Percentiles rank a stretch among this genome's conserved stretches.
phyloP scores from a whole-genome alignment of 441 rosid species.

The Syzygium syzygioides region DNA sequence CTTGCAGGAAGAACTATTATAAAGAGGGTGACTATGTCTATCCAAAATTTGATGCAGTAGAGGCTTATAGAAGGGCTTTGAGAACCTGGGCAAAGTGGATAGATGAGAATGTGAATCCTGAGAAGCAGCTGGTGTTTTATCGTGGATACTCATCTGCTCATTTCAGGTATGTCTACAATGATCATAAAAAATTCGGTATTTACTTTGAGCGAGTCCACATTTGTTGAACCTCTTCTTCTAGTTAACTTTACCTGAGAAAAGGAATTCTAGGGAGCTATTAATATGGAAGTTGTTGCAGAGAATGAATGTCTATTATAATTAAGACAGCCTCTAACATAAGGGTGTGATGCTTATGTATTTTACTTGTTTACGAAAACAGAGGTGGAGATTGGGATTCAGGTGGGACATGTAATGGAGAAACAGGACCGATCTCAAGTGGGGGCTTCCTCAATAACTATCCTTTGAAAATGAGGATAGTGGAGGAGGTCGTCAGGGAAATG shows the following conservation, averaged over 20 bases:
- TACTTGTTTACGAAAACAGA: slow-evolving; percentile 20
- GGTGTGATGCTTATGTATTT: neutral
- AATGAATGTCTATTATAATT: neutral
- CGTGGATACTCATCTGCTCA: slow-evolving; percentile 96
- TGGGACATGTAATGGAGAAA: slow-evolving; percentile 80
- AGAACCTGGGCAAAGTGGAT: slow-evolving; percentile 91
- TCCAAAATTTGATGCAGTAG: slow-evolving; percentile 75
- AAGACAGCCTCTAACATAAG: neutral
- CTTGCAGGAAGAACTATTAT: slow-evolving; percentile 82
- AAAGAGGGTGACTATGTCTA: slow-evolving; percentile 84
- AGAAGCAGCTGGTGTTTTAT: slow-evolving; percentile 64
- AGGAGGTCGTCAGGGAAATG: slow-evolving; percentile 64
- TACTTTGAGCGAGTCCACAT: neutral
- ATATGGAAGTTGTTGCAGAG: neutral
- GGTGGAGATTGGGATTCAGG: slow-evolving; percentile 99
- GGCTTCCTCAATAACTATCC: slow-evolving; percentile 60
- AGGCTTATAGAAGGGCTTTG: slow-evolving; percentile 78
- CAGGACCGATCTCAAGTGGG: slow-evolving; percentile 51
- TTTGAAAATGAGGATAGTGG: slow-evolving; percentile 79
- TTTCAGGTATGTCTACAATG: slow-evolving; percentile 49
- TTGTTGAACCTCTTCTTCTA: neutral
- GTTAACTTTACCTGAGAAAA: neutral
- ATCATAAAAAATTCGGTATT: neutral
- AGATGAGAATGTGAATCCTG: slow-evolving; percentile 41
- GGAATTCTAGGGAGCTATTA: neutral